Evolutionary conservation across 495 filamentous ascomycete species (phyloP).

Genomic region (Penicillium maclennaniae): DNA sequence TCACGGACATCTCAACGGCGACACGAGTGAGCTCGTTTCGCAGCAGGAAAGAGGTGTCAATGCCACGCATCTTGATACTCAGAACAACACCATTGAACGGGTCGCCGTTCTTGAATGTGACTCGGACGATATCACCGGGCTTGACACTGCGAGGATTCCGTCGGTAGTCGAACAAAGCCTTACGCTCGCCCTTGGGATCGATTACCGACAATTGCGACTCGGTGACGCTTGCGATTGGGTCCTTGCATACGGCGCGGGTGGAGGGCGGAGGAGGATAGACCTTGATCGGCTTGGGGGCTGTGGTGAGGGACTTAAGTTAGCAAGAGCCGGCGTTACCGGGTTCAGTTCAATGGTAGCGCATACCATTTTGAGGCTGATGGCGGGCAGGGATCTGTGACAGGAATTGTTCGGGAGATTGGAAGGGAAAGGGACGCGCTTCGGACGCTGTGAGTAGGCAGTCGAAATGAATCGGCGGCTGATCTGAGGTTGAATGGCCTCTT

Average conservation of each 20-base stretch:
- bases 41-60: slow-evolving; percentile 82
- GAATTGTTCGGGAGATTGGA: slow-evolving; percentile 37
- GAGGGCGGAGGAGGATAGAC: slow-evolving; percentile 51
- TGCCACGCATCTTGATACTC: slow-evolving; percentile 74
- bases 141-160: slow-evolving; percentile 68
- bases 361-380: slow-evolving; percentile 37
- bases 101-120: slow-evolving; percentile 76
- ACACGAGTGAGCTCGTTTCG: slow-evolving; percentile 76
- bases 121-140: slow-evolving; percentile 85
- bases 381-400: slow-evolving; percentile 40
- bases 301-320: slow-evolving; percentile 12
- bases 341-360: neutral
- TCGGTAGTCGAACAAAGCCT: slow-evolving; percentile 70
- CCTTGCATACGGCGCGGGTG: slow-evolving; percentile 42
- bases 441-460: slow-evolving; percentile 37
- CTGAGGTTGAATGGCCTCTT: slow-evolving; percentile 41
- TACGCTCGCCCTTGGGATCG: slow-evolving; percentile 79
- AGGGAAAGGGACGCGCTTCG: slow-evolving; percentile 38
- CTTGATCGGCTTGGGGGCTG: slow-evolving; percentile 47
- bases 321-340: neutral
- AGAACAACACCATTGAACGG: slow-evolving; percentile 87
- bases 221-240: slow-evolving; percentile 61
- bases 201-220: slow-evolving; percentile 63
- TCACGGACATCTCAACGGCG: slow-evolving; percentile 97
- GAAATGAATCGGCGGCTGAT: slow-evolving; percentile 37